A percentile compares a stretch with the other conserved stretches of the same genome.
phyloP scores from a whole-genome alignment of 2,329 filamentous ascomycete genomes.

The Pseudogymnoascus sp. region DNA sequence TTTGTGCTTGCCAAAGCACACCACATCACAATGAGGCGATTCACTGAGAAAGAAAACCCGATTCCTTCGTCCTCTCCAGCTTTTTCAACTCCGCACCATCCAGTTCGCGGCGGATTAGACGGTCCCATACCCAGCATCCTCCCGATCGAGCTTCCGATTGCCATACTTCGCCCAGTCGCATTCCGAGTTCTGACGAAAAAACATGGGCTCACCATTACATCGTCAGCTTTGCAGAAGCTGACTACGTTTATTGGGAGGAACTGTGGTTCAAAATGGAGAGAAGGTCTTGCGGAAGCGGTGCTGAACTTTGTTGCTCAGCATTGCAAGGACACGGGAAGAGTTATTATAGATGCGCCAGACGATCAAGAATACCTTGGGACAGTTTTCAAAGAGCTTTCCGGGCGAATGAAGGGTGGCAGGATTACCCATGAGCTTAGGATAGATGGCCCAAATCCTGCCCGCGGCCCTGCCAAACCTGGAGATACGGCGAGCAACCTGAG shows the following conservation, averaged over 20 bases:
- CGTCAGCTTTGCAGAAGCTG: slow-evolving; percentile 74
- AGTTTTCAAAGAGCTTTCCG: slow-evolving; percentile 76
- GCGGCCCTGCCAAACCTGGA: slow-evolving; percentile 47
- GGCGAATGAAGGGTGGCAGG: slow-evolving; percentile 80
- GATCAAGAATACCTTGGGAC: slow-evolving; percentile 51
- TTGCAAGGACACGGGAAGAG: slow-evolving; percentile 85
- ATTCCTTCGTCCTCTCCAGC: slow-evolving; percentile 85
- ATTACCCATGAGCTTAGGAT: slow-evolving; percentile 46
- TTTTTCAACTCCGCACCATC: slow-evolving; percentile 79
- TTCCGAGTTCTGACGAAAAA: slow-evolving; percentile 98
- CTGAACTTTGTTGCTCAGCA: slow-evolving; percentile 82
- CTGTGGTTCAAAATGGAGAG: slow-evolving; percentile 92
- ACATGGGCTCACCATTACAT: slow-evolving; percentile 86
- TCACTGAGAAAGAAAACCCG: slow-evolving; percentile 35
- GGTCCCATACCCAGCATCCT: slow-evolving; percentile 47
- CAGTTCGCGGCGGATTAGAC: slow-evolving; percentile 53
- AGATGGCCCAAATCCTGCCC: slow-evolving; percentile 27
- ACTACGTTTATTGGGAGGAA: slow-evolving; percentile 86
- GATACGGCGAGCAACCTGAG: slow-evolving; percentile 46
- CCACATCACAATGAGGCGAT: not conserved
- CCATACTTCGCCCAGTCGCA: slow-evolving; percentile 79
- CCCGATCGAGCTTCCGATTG: slow-evolving; percentile 80
- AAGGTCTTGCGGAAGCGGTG: slow-evolving; percentile 84
- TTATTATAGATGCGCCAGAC: slow-evolving; percentile 73
- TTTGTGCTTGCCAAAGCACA: not conserved